Percentiles rank a stretch among this genome's conserved stretches.
Conservation (phyloP, 768 basidiomycete genomes). For the Suillus alpinus region DNA sequence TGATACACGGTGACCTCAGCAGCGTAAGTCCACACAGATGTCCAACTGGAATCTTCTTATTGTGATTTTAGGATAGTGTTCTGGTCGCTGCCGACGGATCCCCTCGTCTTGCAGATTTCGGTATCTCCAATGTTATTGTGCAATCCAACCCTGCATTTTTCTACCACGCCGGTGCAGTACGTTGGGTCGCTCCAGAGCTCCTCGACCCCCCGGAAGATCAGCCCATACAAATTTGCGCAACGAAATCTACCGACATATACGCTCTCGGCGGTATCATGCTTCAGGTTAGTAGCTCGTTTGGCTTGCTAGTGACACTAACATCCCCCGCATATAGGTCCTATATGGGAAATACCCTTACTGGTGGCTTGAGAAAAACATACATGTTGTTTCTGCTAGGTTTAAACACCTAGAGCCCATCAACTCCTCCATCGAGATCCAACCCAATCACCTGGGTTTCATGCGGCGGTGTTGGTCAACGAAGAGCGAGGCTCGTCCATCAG, state of each 20-base stretch:
- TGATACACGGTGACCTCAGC: no score
- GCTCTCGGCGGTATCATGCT: conserved; percentile 21
- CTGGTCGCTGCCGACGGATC: no score
- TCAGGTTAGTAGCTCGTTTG: conserved; percentile 10
- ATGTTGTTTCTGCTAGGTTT: conserved; percentile 19
- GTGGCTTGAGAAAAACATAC: conserved; percentile 19
- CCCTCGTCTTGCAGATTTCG: conserved; percentile 18
- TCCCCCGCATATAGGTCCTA: conserved; percentile 22
- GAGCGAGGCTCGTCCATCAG: not conserved
- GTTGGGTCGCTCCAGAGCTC: conserved; percentile 18
- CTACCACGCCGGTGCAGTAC: conserved; percentile 15
- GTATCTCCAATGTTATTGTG: conserved; percentile 38
- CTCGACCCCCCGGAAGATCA: not conserved
- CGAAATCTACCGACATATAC: conserved; percentile 15
- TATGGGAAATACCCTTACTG: conserved; percentile 21
- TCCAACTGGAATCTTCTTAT: no score
- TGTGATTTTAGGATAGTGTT: no score
- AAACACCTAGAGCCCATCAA: conserved; percentile 12
- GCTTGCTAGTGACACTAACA: not conserved
- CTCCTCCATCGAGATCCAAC: conserved; percentile 4
- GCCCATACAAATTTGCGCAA: conserved; percentile 7
- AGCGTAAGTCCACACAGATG: no score
- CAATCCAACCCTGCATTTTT: conserved; percentile 29
- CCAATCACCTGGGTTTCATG: conserved; percentile 19
- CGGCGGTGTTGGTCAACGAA: conserved; percentile 27